Percentiles rank a stretch among this genome's conserved stretches.
Evolutionary conservation across 2,329 filamentous ascomycete species (phyloP).

Genomic region (Tolypocladium sp.): DNA sequence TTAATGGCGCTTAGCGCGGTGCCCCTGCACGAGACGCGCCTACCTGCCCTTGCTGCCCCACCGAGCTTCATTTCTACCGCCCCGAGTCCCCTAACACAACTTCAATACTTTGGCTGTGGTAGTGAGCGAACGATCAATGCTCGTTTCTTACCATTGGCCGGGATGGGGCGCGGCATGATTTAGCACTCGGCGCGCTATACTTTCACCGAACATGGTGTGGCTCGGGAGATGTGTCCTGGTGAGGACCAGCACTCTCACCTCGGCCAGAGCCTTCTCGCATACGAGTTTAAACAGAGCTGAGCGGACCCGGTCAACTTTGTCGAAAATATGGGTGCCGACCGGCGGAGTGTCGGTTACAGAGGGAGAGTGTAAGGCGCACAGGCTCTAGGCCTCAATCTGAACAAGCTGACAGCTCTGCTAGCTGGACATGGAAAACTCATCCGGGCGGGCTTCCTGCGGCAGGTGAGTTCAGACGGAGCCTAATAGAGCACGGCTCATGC

Average conservation of each 20-base stretch:
- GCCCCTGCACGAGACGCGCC: neutral
- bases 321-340: conserved; percentile 71
- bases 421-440: conserved; percentile 60
- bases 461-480: conserved; percentile 36
- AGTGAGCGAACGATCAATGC: neutral
- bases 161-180: neutral
- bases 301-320: conserved; percentile 36
- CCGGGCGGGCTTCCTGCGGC: conserved; percentile 63
- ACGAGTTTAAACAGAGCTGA: conserved; percentile 22
- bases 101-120: neutral
- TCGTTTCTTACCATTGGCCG: neutral
- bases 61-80: neutral
- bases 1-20: neutral
- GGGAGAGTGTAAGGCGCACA: conserved; percentile 37
- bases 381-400: neutral
- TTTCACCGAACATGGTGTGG: conserved; percentile 5
- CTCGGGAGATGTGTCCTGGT: conserved; percentile 4
- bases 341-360: conserved; percentile 53
- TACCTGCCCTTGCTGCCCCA: neutral
- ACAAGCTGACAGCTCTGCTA: conserved; percentile 12
- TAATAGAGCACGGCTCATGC: neutral
- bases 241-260: conserved; percentile 2
- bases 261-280: conserved; percentile 12
- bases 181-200: conserved; percentile 7
- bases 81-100: neutral